Base-by-base conservation (phyloP, 2,329 filamentous ascomycete genomes). In the Aureobasidium sp. region DNA sequence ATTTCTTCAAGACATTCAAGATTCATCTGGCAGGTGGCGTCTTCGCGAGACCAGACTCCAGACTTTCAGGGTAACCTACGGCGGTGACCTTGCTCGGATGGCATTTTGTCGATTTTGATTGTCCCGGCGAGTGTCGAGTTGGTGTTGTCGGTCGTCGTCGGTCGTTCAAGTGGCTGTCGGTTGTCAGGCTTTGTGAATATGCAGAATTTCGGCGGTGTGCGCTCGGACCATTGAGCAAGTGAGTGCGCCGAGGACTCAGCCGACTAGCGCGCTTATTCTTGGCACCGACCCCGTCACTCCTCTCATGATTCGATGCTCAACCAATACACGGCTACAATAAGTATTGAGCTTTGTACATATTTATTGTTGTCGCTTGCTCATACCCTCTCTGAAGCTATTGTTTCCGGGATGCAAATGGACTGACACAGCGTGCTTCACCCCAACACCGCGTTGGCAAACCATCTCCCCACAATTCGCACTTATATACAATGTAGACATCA, bases 11-110 rank as follows among this genome's bases (percentile, higher is more conserved):
- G 21, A 9, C 42, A 29, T 50, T 49, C 36, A 27, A 30, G 21
- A 32, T 49, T 21, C 34, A 16, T 41, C 57, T 42, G 45, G 21
- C 44, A 8, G 14, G 30, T 39, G 42, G 42, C 54, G 9, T 39
- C 54, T 36, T 57, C 14, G n/a, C 29, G 25, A 5, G 29, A 57
- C 53, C 53, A 57, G 42, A 37, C 25, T 48, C 42, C 54, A 48
- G 41, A 37, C 34, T 32, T 32, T 37, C 32, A 48, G 54, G 42
- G 32, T 39, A 39, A 59, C 54, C 48, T 42, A 59, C 54, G 59
- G 49, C 59, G 59, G 59, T 61, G 60, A 47, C 60, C 60, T 55
- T 61, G 60, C 60, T 61, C 60, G 51, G 60, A 61, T 49, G 60
- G 60, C 60, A 61, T 61, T 42, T 61, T 61, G 48, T 59, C 27